Evolutionary conservation across 345 rosid genomes (phyloP).

Genomic region (Eucalyptus marginata): DNA sequence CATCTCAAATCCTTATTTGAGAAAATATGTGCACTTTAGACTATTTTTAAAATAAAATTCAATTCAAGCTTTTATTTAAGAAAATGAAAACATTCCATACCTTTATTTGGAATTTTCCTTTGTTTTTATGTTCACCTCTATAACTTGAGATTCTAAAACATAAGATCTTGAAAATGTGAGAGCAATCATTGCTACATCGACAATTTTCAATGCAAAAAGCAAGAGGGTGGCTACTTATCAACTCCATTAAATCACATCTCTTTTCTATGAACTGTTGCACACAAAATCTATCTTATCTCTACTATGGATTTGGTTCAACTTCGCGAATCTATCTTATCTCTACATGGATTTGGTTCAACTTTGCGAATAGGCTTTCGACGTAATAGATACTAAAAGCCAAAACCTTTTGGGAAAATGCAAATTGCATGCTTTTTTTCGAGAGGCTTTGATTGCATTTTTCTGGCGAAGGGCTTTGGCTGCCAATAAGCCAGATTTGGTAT

Average conservation of each 20-base stretch:
- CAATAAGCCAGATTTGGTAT: too few species aligned
- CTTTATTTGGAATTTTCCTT: too few species aligned
- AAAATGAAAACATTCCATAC: too few species aligned
- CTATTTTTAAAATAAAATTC: too few species aligned
- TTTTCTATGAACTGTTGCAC: not conserved
- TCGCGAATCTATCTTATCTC: not conserved
- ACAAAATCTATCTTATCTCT: not conserved
- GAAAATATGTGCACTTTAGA: not conserved
- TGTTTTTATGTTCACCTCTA: not conserved
- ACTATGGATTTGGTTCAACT: too few species aligned
- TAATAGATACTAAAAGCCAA: too few species aligned
- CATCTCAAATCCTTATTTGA: not conserved
- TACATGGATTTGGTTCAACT: too few species aligned
- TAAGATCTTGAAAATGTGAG: not conserved
- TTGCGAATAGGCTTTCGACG: too few species aligned
- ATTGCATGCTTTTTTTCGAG: too few species aligned
- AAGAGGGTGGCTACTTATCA: not conserved
- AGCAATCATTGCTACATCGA: not conserved
- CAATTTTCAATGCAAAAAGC: not conserved
- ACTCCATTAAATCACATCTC: not conserved
- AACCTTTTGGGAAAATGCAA: too few species aligned
- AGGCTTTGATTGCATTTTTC: too few species aligned
- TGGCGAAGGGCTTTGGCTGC: fast-evolving
- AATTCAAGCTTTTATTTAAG: too few species aligned
- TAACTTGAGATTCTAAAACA: not conserved